Evolutionary conservation across 129 eudicot species (phyloP), one percentile per base, ranked within the genome.

Genomic region (Flaveria linearis): DNA sequence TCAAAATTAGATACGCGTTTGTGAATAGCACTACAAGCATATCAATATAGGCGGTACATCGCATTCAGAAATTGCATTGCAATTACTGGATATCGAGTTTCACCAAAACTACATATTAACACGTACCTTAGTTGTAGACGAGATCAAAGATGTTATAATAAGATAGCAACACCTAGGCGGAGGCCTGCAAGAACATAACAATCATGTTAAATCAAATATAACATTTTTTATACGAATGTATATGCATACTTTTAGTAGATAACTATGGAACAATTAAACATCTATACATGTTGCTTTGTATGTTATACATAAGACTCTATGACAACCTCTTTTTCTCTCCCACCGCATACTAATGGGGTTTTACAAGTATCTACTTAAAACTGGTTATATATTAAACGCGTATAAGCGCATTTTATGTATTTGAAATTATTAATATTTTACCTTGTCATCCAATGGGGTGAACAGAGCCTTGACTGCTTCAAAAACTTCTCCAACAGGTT

Each of bases 401-500:
- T 12, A 57, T 12, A 58, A 56, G 46, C 66, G 73, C 60, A 63
- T 22, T 62, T 62, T 43, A 45, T 76, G 67, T 52, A 78, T 47
- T 15, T 33, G 7, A 69, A 50, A 58, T 28, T 17, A 69, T 71
- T 60, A 30, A 22, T 36, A 17, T 11, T 30, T 80, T 88, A 88
- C 94, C 98, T 86, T 76, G 23, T 81, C 87, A 73, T 42, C 50
- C n/a, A 78, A 60, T 57, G 90, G 84, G 82, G 88, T 76, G 80
- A 91, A 94, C 45, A 91, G 75, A 30, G 87, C 85, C 86, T 94
- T 94, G 16, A 94, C 97, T 43, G 91, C 83, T 78, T 84, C 96
- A 85, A 94, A 94, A 79, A 94, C 97, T 84, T 90, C 93, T 70
- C 69, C 96, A 64, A 86, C 65, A 22, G 99, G 93, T 76, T 87